Evolutionary conservation across 768 basidiomycete species (phyloP), one percentile per base, ranked within the genome.

Genomic region (Rubroboletus satanas): DNA sequence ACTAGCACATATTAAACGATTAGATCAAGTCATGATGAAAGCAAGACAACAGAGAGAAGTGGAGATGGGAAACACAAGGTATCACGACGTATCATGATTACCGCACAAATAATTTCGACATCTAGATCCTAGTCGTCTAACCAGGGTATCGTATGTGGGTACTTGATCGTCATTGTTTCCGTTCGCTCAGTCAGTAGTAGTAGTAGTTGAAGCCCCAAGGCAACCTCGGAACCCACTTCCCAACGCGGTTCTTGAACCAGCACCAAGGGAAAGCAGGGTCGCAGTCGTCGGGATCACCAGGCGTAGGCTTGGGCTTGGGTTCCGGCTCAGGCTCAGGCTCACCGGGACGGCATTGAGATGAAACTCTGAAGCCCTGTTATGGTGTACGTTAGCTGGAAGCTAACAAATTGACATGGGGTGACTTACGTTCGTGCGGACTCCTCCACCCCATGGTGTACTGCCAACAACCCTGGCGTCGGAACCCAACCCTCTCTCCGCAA

Each of bases 361-460:
- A 79, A n/a, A 77, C 67, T 18, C 63, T 55, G 67, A 55, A 63
- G 39, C 79, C 82, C 73, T 82, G 49, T 47, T 44, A 55, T 21
- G 7, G 1, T 4, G 11, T 26, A 7, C 4, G 31, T 64, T 11
- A 65, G 28, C 14, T 23, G 23, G 2, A 36, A 11, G 10, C 4
- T 1, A 33, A 43, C 53, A 37, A 31, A n/a, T n/a, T 4, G 29
- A 31, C 4, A 12, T 3, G 11, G n/a, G 1, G 14, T 0, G 2
- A 62, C 74, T 58, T 64, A 79, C 89, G 61, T 93, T 82, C 17
- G 77, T 79, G 57, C 94, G 80, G 49, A 90, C 74, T 55, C 93
- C 94, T 80, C 93, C 92, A 64, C 94, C 94, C 94, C 94, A 97
- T 17, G 93, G 93, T 8, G 90, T 91, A 55, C 80, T 75, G 49